Base-by-base conservation (phyloP, 495 filamentous ascomycete species). In the Rhypophila decipiens region DNA sequence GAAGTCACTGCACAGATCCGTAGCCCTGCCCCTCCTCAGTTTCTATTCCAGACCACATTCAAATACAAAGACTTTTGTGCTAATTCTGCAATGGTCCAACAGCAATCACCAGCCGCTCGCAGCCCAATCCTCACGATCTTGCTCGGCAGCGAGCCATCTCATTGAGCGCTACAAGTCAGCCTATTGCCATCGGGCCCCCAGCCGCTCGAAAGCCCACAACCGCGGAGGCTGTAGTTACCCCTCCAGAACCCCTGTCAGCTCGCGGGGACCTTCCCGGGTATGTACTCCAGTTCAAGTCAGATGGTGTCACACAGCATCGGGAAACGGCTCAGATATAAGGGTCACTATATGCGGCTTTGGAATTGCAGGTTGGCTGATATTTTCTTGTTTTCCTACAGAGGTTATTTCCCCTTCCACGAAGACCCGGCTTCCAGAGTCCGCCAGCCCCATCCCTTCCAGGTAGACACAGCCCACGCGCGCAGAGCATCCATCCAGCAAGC, bases 361-460 rank as follows among this genome's bases (percentile, higher is more conserved):
- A n/a, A n/a, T n/a, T n/a, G n/a, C 18, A 17, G 24, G 3, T 40
- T 2, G 10, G 12, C 9, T 40, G 19, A 13, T 23, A 22, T 9
- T 11, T 20, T 18, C 2, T 42, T 24, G 19, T 36, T 10, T 22
- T 5, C 8, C 4, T 21, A 20, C 43, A 76, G 74, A 50, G 73
- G 66, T 15, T 78, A 76, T 55, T 78, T 78, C 44, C 75, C 75
- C 7, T 55, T 68, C 18, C 72, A 75, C 61, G 74, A 75, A 47
- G 69, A 74, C 20, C 60, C 63, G n/a, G 35, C 64, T 19, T 55
- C 42, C 38, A 56, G 64, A 21, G 51, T 70, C 18, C 64, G 59
- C n/a, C 56, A 56, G 15, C 55, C 68, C 44, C 70, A 70, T 42
- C 68, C 69, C 4, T 72, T 74, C 52, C 57, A 65, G 0, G 44